Percentiles rank a stretch among this genome's conserved stretches.
phyloP scores from a whole-genome alignment of 768 basidiomycete species.

The Boletales sp. region DNA sequence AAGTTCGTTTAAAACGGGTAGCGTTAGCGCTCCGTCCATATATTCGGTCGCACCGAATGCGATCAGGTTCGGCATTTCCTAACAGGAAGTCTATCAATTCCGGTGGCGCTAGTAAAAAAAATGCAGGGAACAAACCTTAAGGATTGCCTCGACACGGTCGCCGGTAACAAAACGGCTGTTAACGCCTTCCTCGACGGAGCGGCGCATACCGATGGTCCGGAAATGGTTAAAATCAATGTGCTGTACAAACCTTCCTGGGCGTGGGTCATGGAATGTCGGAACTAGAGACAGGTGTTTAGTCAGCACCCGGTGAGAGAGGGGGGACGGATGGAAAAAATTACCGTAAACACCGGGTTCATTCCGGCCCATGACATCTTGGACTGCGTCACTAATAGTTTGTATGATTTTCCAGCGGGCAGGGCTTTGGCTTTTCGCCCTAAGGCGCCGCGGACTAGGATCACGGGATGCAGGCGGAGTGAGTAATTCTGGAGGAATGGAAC shows the following conservation, averaged over 20 bases:
- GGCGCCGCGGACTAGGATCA: slow-evolving; percentile 75
- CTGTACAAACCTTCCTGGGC: slow-evolving; percentile 76
- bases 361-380: slow-evolving; percentile 63
- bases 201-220: slow-evolving; percentile 92
- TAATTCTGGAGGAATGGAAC: slow-evolving; percentile 68
- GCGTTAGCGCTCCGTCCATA: slow-evolving; percentile 90
- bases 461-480: slow-evolving; percentile 79
- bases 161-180: slow-evolving; percentile 92
- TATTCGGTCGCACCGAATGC: slow-evolving; percentile 97
- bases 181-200: slow-evolving; percentile 86
- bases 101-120: background rate
- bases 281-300: slow-evolving; percentile 38
- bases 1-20: slow-evolving; percentile 83
- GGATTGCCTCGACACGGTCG: slow-evolving; percentile 70
- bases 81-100: background rate
- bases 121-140: slow-evolving; percentile 51
- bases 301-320: background rate
- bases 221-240: slow-evolving; percentile 96
- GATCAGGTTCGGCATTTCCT: slow-evolving; percentile 87
- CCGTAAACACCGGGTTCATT: slow-evolving; percentile 71
- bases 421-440: slow-evolving; percentile 73
- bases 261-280: slow-evolving; percentile 64
- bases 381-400: slow-evolving; percentile 73
- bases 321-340: slow-evolving; percentile 31
- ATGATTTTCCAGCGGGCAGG: slow-evolving; percentile 84